These are phyloP conservation scores for Sugiyamaella pinicola DNA, from an alignment of 1,139 yeast species.

Conservation along the genomic window DNA sequence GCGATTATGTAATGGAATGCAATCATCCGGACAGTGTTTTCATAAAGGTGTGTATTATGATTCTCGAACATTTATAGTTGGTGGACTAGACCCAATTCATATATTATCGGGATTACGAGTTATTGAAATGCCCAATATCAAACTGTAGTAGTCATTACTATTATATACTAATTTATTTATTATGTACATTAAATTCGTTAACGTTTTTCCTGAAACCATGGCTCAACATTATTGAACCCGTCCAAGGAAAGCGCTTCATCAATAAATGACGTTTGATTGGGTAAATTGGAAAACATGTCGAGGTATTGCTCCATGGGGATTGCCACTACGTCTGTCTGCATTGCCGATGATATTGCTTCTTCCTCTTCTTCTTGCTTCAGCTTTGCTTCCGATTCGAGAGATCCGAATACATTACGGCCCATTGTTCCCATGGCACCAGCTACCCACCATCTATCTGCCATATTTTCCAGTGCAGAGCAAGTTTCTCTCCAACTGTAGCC, in stretches of 20 bases:
- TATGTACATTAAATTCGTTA: conserved; percentile 15
- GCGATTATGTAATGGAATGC: conserved; percentile 28
- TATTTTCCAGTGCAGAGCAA: conserved; percentile 35
- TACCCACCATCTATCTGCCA: conserved; percentile 44
- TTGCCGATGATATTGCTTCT: conserved; percentile 5
- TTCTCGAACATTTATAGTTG: conserved; percentile 29
- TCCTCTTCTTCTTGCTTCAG: conserved; percentile 7
- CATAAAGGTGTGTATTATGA: conserved; percentile 31
- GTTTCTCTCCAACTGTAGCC: conserved; percentile 39
- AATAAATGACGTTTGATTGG: conserved; percentile 43
- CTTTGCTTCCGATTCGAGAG: conserved; percentile 28
- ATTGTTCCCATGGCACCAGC: conserved; percentile 45
- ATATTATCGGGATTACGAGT: conserved; percentile 30
- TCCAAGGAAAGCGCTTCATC: conserved; percentile 40
- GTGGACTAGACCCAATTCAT: conserved; percentile 31
- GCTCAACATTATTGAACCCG: conserved; percentile 35
- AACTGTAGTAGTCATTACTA: conserved; percentile 9
- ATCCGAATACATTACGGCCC: conserved; percentile 41
- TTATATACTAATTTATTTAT: conserved; percentile 4
- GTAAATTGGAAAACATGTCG: conserved; percentile 42
- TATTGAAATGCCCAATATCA: conserved; percentile 32
- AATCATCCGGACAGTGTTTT: conserved; percentile 30
- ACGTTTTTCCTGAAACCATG: conserved; percentile 34
- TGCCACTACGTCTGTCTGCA: conserved; percentile 13
- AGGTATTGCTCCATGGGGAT: conserved; percentile 37